Base-by-base conservation (phyloP, 2,329 filamentous ascomycete species). In the Cytospora leucostoma region DNA sequence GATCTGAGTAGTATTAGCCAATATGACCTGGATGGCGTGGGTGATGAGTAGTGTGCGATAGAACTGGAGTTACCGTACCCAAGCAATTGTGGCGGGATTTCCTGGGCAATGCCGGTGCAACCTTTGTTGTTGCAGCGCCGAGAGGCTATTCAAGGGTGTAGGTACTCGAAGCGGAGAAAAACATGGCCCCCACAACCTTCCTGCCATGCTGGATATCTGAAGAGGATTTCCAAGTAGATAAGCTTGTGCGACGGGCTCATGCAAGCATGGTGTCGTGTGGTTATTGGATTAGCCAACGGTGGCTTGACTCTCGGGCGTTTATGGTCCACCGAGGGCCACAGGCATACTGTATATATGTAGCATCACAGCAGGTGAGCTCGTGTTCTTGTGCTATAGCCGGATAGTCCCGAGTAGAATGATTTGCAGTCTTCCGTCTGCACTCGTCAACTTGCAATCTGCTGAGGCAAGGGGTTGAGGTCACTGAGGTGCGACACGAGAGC, bases 231-330 rank as follows among this genome's bases (percentile, higher is more conserved):
- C 60, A 62, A 58, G 60, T 52, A 37, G 44, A 47, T n/a, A 47
- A 6, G 44, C 66, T 68, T 67, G 67, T 70, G 64, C 64, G 59
- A 66, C 60, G 33, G 59, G 65, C 59, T 64, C 54, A 63, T 61
- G 60, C 59, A 59, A 61, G 51, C 49, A 32, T 65, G 57, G 65
- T 54, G 49, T 44, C 7, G 56, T 63, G 55, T 60, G 55, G 40
- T 33, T 27, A 55, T 6, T 59, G 51, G 64, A 66, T 67, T 67
- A 67, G 70, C 68, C 67, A 69, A 67, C 68, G 57, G 63, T 65
- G 67, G 68, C 65, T 69, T 65, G 62, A 68, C 38, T n/a, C 8
- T 44, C 21, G 61, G 49, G n/a, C 15, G 44, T 47, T 47, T 21
- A 21, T 21, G 44, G 44, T 21, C 44, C 44, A 47, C 44, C 19